Percentiles rank a stretch among this genome's conserved stretches.
Evolutionary conservation across 371 early-diverging fungal genomes (phyloP).

Genomic region (Parasitella parasitica): DNA sequence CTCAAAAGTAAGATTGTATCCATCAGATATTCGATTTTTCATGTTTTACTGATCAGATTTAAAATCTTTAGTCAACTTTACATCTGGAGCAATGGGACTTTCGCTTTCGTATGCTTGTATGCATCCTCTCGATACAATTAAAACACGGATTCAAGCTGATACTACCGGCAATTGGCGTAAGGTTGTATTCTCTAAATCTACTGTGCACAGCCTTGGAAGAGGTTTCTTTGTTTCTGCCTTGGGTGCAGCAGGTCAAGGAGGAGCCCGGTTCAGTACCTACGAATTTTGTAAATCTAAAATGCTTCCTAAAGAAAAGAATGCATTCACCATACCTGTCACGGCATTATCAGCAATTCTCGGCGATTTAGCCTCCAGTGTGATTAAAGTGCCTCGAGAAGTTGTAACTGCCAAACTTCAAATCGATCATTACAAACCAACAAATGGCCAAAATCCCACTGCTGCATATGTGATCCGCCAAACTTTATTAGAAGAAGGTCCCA

Average conservation of each 20-base stretch:
- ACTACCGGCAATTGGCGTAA: slow-evolving; percentile 42
- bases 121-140: slow-evolving; percentile 75
- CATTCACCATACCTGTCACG: slow-evolving; percentile 54
- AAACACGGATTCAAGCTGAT: slow-evolving; percentile 68
- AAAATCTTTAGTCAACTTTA: slow-evolving; percentile 54
- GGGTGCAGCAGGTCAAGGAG: slow-evolving; percentile 79
- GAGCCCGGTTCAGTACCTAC: slow-evolving; percentile 75
- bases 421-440: slow-evolving; percentile 52
- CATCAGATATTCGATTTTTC: not conserved
- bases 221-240: slow-evolving; percentile 71
- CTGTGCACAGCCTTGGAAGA: slow-evolving; percentile 55
- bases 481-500: slow-evolving; percentile 62
- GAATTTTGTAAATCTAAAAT: slow-evolving; percentile 71
- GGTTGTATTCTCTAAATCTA: slow-evolving; percentile 52
- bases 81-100: slow-evolving; percentile 68
- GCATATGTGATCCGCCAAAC: slow-evolving; percentile 59
- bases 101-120: slow-evolving; percentile 69
- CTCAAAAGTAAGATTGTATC: slow-evolving; percentile 18
- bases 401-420: slow-evolving; percentile 78
- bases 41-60: not conserved
- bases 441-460: slow-evolving; percentile 35
- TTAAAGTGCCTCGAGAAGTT: slow-evolving; percentile 87
- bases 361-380: slow-evolving; percentile 74
- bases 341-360: slow-evolving; percentile 77
- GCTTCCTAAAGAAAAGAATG: slow-evolving; percentile 37